These are phyloP conservation scores for Komagataella kurtzmanii DNA, from an alignment of 805 yeast species.

Conservation along the genomic window DNA sequence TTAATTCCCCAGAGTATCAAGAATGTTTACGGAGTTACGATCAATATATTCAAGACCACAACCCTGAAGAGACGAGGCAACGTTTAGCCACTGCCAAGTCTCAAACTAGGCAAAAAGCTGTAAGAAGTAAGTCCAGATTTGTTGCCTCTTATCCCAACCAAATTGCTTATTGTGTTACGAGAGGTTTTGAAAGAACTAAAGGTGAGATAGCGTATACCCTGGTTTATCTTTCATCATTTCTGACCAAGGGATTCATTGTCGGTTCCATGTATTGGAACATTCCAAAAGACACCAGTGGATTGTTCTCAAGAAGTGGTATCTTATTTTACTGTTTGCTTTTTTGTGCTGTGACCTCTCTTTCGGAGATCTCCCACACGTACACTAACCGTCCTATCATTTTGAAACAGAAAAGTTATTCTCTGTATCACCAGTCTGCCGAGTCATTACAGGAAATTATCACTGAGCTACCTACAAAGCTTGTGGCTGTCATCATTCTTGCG, in stretches of 20 bases:
- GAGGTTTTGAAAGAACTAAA: conserved; percentile 39
- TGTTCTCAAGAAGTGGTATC: conserved; percentile 51
- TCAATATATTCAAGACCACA: conserved; percentile 25
- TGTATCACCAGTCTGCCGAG: conserved; percentile 55
- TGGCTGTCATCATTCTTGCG: conserved; percentile 34
- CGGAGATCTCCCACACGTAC: conserved; percentile 47
- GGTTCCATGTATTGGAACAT: conserved; percentile 49
- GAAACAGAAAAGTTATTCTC: conserved; percentile 49
- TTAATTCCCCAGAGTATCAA: conserved; percentile 37
- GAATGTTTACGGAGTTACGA: conserved; percentile 22
- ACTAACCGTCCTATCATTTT: conserved; percentile 50
- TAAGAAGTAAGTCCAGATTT: conserved; percentile 24
- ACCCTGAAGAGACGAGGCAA: conserved; percentile 20
- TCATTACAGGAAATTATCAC: conserved; percentile 42
- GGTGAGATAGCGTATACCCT: conserved; percentile 46
- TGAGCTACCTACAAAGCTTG: conserved; percentile 41
- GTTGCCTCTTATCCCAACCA: conserved; percentile 35
- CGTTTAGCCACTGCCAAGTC: conserved; percentile 27
- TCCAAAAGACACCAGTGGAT: conserved; percentile 34
- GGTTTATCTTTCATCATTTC: conserved; percentile 35
- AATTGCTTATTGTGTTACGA: conserved; percentile 32
- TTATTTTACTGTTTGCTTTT: conserved; percentile 48
- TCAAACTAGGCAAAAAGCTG: conserved; percentile 23
- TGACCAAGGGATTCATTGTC: conserved; percentile 42
- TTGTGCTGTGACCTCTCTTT: conserved; percentile 45